Evolutionary conservation across 202 grass and related monocot species (phyloP).

Genomic region (Musa balbisiana): DNA sequence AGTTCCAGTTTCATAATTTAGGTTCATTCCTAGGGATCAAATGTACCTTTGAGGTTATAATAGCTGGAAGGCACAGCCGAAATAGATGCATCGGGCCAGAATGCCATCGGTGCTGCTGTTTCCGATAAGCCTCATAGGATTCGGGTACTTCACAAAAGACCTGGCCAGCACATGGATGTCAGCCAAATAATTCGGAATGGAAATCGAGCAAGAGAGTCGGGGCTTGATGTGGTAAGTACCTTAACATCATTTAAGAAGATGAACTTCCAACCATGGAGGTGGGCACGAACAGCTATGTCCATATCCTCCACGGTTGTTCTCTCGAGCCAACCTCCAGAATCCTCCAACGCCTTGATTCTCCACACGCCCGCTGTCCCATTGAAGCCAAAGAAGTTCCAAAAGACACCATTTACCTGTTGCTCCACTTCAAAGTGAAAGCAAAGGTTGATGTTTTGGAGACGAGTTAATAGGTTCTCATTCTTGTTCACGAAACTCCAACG

Average conservation of each 20-base stretch:
- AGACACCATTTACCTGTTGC: slow-evolving; percentile 64
- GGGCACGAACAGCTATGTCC: slow-evolving; percentile 66
- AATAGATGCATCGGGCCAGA: slow-evolving; percentile 83
- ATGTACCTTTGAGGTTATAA: slow-evolving; percentile 62
- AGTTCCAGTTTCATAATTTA: background rate
- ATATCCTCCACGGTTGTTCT: slow-evolving; percentile 74
- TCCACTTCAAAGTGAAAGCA: slow-evolving; percentile 84
- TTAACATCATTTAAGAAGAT: slow-evolving; percentile 76
- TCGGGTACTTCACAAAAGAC: slow-evolving; percentile 70
- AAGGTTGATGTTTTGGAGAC: slow-evolving; percentile 74
- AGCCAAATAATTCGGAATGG: background rate
- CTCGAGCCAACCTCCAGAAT: slow-evolving; percentile 69
- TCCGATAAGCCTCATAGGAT: slow-evolving; percentile 63
- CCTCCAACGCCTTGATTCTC: slow-evolving; percentile 73
- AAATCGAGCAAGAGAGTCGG: background rate
- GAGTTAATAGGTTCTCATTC: slow-evolving; percentile 60
- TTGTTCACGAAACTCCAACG: slow-evolving; percentile 71
- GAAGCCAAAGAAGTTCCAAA: slow-evolving; percentile 74
- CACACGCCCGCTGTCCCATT: slow-evolving; percentile 79
- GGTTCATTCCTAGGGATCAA: background rate
- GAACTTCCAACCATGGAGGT: slow-evolving; percentile 76
- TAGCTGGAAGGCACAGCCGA: slow-evolving; percentile 45
- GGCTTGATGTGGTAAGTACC: slow-evolving; percentile 23
- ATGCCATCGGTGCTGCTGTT: slow-evolving; percentile 78
- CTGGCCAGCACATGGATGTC: slow-evolving; percentile 20